Conservation (phyloP, 192 early-diverging fungal species). For the Coemansia sp. region DNA sequence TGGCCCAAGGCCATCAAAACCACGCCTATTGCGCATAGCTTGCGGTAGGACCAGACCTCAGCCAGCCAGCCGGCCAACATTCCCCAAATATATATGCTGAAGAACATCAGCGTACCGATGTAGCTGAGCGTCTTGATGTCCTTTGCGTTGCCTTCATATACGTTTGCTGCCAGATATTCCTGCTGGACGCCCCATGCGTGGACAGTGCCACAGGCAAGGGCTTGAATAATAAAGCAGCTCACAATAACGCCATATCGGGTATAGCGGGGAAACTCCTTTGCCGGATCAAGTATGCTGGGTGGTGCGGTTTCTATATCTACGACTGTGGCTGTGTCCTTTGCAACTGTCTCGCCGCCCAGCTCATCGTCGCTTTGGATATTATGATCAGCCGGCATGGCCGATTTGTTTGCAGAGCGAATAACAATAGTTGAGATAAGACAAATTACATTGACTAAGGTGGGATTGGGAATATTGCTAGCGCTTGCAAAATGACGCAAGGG, state of each 20-base stretch:
- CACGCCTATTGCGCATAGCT: conserved; percentile 30
- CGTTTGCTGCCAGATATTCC: conserved; percentile 37
- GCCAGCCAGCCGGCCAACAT: conserved; percentile 47
- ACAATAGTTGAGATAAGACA: not conserved
- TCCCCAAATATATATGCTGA: conserved; percentile 42
- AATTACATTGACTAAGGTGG: not conserved
- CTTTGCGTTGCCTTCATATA: conserved; percentile 15
- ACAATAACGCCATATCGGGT: conserved; percentile 39
- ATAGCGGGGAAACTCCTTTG: conserved; percentile 14
- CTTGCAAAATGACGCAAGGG: not conserved
- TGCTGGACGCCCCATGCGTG: conserved; percentile 52
- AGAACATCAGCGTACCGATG: conserved; percentile 49
- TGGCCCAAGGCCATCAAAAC: conserved; percentile 56
- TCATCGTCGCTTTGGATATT: not conserved
- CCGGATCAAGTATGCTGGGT: not conserved
- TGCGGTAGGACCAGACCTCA: conserved; percentile 48
- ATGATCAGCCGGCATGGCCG: not conserved
- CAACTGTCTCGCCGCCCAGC: not conserved
- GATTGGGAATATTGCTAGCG: not conserved
- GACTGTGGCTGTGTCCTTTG: not conserved
- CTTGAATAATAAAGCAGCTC: conserved; percentile 44
- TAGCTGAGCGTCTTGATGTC: conserved; percentile 37
- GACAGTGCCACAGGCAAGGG: conserved; percentile 34
- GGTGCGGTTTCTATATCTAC: not conserved
- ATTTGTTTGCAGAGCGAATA: not conserved